These are phyloP conservation scores for Porcisia deanei DNA, from an alignment of 208 protist genomes.

Conservation along the genomic window DNA sequence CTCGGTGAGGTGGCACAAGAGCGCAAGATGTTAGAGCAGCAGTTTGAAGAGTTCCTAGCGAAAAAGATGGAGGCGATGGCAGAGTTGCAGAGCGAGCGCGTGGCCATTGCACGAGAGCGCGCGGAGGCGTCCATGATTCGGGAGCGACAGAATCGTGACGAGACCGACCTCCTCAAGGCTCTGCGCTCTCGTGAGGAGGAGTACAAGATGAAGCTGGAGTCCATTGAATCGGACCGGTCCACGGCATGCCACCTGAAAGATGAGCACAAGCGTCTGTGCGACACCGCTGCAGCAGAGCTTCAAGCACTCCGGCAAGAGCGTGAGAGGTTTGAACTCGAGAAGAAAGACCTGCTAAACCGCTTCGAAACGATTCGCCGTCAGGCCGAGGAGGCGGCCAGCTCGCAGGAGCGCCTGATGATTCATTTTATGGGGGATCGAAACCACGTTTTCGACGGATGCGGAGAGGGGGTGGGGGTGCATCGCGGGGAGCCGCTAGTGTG, in stretches of 20 bases:
- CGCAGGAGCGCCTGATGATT: constrained; percentile 56
- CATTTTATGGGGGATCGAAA: constrained; percentile 49
- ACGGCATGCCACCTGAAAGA: constrained; percentile 52
- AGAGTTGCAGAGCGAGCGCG: constrained; percentile 81
- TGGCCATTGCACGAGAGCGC: constrained; percentile 66
- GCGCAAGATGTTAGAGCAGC: constrained; percentile 81
- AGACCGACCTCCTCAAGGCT: constrained; percentile 70
- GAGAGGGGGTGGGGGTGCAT: constrained; percentile 6
- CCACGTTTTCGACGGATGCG: constrained; percentile 14
- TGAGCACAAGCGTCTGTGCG: constrained; percentile 58
- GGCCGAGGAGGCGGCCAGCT: constrained; percentile 63
- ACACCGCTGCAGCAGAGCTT: constrained; percentile 53
- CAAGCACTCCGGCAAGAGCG: constrained; percentile 71
- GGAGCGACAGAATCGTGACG: constrained; percentile 80
- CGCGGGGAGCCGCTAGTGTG: constrained; percentile 31
- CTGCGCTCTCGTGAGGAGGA: constrained; percentile 79
- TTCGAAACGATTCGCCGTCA: constrained; percentile 69
- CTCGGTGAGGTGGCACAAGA: constrained; percentile 80
- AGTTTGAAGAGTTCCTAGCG: constrained; percentile 80
- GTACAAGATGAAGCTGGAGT: constrained; percentile 56
- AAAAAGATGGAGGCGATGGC: constrained; percentile 71
- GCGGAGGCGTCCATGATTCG: constrained; percentile 66
- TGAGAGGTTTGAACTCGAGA: constrained; percentile 80
- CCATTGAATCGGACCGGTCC: constrained; percentile 69
- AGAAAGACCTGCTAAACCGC: constrained; percentile 64